Evolutionary conservation across 2,329 filamentous ascomycete genomes (phyloP).

Genomic region (Curvularia eragrostidis): DNA sequence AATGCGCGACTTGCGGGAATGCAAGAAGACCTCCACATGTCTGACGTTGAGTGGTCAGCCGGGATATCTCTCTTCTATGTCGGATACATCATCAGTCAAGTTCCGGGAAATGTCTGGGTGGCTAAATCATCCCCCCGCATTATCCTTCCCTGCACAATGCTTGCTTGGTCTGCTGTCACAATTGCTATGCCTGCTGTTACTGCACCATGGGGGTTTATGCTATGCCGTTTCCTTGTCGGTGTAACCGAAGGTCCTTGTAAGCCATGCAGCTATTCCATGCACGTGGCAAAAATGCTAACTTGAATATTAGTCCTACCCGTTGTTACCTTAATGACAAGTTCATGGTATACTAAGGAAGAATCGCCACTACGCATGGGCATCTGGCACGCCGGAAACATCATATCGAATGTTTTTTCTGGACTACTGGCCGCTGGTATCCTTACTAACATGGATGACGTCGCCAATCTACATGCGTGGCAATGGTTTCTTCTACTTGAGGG

Average conservation of each 20-base stretch:
- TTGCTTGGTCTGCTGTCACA: constrained; percentile 53
- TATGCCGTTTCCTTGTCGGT: constrained; percentile 50
- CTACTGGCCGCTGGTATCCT: constrained; percentile 57
- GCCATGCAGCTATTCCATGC: not conserved
- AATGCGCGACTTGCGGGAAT: constrained; percentile 52
- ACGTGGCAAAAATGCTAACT: not conserved
- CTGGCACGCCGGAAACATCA: constrained; percentile 56
- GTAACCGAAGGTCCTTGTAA: constrained; percentile 46
- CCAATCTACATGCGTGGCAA: constrained; percentile 48
- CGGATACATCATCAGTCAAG: constrained; percentile 55
- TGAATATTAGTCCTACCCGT: constrained; percentile 43
- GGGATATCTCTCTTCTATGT: constrained; percentile 57
- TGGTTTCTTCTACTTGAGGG: constrained; percentile 63
- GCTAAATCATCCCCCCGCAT: constrained; percentile 49
- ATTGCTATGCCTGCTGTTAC: constrained; percentile 54
- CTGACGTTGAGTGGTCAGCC: constrained; percentile 46
- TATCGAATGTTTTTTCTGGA: constrained; percentile 56
- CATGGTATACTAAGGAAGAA: constrained; percentile 58
- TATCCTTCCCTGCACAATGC: constrained; percentile 31
- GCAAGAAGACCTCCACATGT: constrained; percentile 46
- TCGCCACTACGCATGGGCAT: constrained; percentile 55
- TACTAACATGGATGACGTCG: constrained; percentile 53
- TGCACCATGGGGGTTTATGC: constrained; percentile 40
- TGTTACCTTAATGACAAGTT: constrained; percentile 49
- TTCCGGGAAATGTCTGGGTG: constrained; percentile 57